Evolutionary conservation across 371 early-diverging fungal genomes (phyloP).

Genomic region (Coemansia sp.): DNA sequence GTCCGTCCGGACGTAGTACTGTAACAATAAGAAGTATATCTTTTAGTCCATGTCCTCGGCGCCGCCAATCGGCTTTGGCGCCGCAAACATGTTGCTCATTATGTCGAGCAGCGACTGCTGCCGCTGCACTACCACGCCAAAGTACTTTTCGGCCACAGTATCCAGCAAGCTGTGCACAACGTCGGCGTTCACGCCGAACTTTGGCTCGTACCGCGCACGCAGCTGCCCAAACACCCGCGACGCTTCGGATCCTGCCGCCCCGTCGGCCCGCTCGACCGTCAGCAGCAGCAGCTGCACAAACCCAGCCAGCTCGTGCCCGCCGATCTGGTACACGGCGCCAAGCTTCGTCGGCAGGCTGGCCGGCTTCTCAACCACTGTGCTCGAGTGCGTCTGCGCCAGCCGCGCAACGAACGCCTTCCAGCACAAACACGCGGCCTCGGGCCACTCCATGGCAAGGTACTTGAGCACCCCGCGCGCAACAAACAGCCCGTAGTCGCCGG

Average conservation of each 20-base stretch:
- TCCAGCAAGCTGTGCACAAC: constrained; percentile 58
- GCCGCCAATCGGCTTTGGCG: constrained; percentile 23
- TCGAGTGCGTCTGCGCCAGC: constrained; percentile 42
- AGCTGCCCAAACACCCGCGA: constrained; percentile 59
- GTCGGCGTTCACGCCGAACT: constrained; percentile 54
- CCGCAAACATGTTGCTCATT: constrained; percentile 67
- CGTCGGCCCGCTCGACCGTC: constrained; percentile 63
- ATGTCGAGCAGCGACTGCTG: constrained; percentile 74
- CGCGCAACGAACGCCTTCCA: constrained; percentile 61
- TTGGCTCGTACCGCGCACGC: constrained; percentile 59
- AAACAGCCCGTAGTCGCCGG: constrained; percentile 71
- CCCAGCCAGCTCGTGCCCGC: constrained; percentile 59
- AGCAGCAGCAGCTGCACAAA: constrained; percentile 68
- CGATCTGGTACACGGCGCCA: constrained; percentile 39
- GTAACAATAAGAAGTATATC: constrained; percentile 5
- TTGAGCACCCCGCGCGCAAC: constrained; percentile 78
- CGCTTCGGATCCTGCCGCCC: constrained; percentile 52
- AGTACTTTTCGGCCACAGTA: constrained; percentile 65
- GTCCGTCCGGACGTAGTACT: constrained; percentile 45
- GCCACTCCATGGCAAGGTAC: constrained; percentile 70
- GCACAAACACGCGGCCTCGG: constrained; percentile 69
- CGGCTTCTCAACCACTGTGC: constrained; percentile 30
- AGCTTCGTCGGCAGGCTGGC: constrained; percentile 55
- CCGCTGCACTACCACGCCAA: constrained; percentile 63
- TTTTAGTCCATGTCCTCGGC: constrained; percentile 37